These are phyloP conservation scores for Agarophyton chilense DNA, from an alignment of 23 red algal genomes.

Conservation along the genomic window DNA sequence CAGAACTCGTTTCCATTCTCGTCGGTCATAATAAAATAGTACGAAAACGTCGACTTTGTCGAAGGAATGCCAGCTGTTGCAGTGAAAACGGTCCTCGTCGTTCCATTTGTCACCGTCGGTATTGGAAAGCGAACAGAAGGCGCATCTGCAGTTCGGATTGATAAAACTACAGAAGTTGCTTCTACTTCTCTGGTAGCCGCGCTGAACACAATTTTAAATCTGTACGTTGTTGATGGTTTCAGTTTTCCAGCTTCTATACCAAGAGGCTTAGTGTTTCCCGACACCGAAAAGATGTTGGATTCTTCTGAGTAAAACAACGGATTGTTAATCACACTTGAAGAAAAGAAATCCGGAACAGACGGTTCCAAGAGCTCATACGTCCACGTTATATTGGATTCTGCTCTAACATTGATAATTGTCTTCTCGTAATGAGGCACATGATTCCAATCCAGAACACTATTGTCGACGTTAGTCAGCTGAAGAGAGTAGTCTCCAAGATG, in stretches of 20 bases:
- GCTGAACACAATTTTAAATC: conserved; percentile 61
- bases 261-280: conserved; percentile 66
- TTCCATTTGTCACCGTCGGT: conserved; percentile 56
- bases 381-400: conserved; percentile 44
- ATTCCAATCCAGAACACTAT: conserved; percentile 38
- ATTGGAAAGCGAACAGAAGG: conserved; percentile 39
- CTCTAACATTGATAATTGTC: conserved; percentile 43
- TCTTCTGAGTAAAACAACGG: conserved; percentile 55
- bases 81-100: conserved; percentile 34
- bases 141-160: conserved; percentile 57
- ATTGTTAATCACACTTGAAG: conserved; percentile 55
- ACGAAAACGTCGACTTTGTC: conserved; percentile 29
- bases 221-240: conserved; percentile 64
- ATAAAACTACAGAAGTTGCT: conserved; percentile 42
- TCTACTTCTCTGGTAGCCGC: conserved; percentile 23
- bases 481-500: conserved; percentile 52
- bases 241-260: conserved; percentile 60
- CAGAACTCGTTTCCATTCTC: conserved; percentile 50
- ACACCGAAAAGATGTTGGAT: conserved; percentile 36
- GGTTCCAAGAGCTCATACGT: conserved; percentile 71
- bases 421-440: conserved; percentile 62
- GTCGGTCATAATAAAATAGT: conserved; percentile 76
- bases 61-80: conserved; percentile 59
- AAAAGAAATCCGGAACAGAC: conserved; percentile 51
- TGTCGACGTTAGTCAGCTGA: conserved; percentile 43